Evolutionary conservation across 2,329 filamentous ascomycete genomes (phyloP).

Genomic region (Apiospora rasikravindrae): DNA sequence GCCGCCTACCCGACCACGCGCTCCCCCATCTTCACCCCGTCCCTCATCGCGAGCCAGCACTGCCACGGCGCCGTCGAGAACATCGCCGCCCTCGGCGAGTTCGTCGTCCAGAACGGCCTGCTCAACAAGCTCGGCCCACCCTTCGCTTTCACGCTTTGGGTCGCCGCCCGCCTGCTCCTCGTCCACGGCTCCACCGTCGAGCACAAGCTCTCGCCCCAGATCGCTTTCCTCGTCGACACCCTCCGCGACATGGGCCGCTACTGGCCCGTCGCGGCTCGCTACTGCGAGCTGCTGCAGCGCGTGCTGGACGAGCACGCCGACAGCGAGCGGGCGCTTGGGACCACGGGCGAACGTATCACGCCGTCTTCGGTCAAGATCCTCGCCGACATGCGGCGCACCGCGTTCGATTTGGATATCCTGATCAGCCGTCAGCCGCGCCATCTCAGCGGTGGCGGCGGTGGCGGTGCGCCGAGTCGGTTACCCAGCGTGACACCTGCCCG

Average conservation of each 20-base stretch:
- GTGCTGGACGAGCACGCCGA: constrained; percentile 88
- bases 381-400: constrained; percentile 88
- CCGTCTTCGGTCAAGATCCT: constrained; percentile 86
- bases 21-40: constrained; percentile 87
- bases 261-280: constrained; percentile 86
- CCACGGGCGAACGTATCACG: constrained; percentile 73
- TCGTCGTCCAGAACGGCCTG: constrained; percentile 76
- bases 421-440: constrained; percentile 79
- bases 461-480: constrained; percentile 47
- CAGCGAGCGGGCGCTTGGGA: constrained; percentile 60
- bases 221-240: constrained; percentile 81
- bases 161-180: constrained; percentile 82
- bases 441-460: constrained; percentile 22
- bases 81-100: constrained; percentile 78
- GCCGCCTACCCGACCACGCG: constrained; percentile 90
- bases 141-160: constrained; percentile 92
- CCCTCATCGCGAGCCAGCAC: constrained; percentile 81
- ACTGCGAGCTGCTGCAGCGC: constrained; percentile 77
- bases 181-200: constrained; percentile 92
- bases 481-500: constrained; percentile 64
- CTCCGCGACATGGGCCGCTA: constrained; percentile 80
- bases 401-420: constrained; percentile 87
- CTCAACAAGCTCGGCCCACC: constrained; percentile 84
- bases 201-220: constrained; percentile 78
- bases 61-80: constrained; percentile 85